Evolutionary conservation across 176 grass and related monocot species (phyloP).

Genomic region (Avena atlantica): DNA sequence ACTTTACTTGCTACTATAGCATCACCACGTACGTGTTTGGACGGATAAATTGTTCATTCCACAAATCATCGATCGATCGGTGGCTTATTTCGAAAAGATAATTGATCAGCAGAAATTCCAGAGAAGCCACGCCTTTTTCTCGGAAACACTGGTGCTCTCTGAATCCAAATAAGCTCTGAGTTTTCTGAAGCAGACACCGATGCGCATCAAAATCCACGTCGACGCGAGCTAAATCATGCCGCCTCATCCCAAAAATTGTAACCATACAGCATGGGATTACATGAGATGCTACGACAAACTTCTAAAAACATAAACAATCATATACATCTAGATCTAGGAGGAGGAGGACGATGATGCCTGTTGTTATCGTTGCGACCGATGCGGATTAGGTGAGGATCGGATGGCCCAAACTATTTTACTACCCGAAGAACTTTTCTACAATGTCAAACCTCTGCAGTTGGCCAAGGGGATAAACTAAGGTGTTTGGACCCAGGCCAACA

Average conservation of each 20-base stretch:
- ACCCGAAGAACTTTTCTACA: conserved; percentile 1
- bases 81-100: background rate
- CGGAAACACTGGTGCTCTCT: background rate
- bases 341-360: conserved; percentile 25
- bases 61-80: background rate
- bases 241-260: background rate
- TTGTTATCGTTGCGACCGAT: conserved; percentile 13
- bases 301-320: background rate
- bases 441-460: conserved; percentile 47
- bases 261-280: background rate
- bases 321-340: background rate
- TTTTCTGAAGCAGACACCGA: background rate
- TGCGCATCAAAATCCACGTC: conserved; percentile 11
- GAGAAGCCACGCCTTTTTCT: background rate
- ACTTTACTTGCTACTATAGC: background rate
- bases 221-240: background rate
- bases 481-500: conserved; percentile 20
- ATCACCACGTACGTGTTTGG: background rate
- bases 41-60: background rate
- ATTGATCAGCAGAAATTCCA: background rate
- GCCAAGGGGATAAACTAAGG: conserved; percentile 17
- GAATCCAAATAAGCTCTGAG: background rate
- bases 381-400: conserved; percentile 35
- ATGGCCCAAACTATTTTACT: conserved; percentile 36
- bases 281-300: conserved; percentile 11